A percentile compares a stretch with the other conserved stretches of the same genome.
These are phyloP conservation scores for Lolium perenne DNA, from an alignment of 176 grass and related monocot species.

Conservation along the genomic window DNA sequence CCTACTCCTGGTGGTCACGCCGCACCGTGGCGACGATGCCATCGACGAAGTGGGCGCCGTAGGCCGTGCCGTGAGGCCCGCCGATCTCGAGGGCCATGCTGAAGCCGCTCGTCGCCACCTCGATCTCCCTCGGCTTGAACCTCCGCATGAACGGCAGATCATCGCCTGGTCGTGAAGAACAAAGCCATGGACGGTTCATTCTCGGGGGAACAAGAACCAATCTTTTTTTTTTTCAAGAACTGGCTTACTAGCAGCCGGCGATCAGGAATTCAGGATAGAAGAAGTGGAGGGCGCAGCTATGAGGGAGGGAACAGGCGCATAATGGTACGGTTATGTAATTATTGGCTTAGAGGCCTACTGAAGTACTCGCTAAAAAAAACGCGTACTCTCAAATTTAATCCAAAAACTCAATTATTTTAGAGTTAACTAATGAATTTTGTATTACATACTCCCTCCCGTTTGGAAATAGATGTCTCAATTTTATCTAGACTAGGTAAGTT, in stretches of 20 bases:
- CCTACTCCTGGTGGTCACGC: slow-evolving; percentile 34
- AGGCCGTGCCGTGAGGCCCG: slow-evolving; percentile 57
- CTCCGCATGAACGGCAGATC: slow-evolving; percentile 63
- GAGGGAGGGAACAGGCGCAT: background rate
- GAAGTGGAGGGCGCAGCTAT: background rate
- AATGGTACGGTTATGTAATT: no score
- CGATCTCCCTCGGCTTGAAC: slow-evolving; percentile 74
- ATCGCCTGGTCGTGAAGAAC: slow-evolving; percentile 37
- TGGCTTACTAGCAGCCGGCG: no score
- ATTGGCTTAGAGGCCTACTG: no score
- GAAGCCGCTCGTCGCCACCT: slow-evolving; percentile 75
- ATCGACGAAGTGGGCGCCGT: slow-evolving; percentile 75
- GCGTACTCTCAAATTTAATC: no score
- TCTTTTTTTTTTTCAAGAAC: no score
- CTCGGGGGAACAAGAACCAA: no score
- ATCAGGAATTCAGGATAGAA: background rate
- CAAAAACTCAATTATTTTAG: no score
- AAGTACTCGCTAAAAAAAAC: no score
- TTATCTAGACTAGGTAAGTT: no score
- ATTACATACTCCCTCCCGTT: no score
- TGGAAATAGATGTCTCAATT: no score
- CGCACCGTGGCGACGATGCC: slow-evolving; percentile 73
- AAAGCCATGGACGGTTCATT: background rate
- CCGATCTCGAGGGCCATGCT: slow-evolving; percentile 58
- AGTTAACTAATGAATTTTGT: no score